Base-by-base conservation (phyloP, 805 yeast species). In the Candida tibetensis region DNA sequence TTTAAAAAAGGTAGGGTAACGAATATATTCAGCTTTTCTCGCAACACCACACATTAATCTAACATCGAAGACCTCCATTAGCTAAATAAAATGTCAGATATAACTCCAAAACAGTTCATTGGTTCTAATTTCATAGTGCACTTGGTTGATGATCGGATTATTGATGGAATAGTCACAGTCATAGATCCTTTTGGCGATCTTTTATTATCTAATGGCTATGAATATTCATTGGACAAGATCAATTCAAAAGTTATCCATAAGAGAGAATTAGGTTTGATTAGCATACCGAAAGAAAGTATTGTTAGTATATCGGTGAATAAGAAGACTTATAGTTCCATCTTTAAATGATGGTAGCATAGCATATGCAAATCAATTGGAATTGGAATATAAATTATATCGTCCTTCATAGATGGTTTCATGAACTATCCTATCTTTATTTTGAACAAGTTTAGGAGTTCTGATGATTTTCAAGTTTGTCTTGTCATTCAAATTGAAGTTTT, bases 171-270 rank as follows among this genome's bases (percentile, higher is more conserved):
- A 2, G 51, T 69, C 32, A 58, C 71, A 0, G 72, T 60, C 1
- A 58, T 68, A 12, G 74, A 69, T 42, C 71, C 72, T 1, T 69
- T 66, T 49, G 74, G 74, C 3, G 67, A 69, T 44, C 40, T 69
- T 32, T 50, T 69, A 9, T 36, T 69, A 33, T 52, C 63, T n/a
- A 57, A 65, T 37, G 64, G 58, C 5, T 49, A 37, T 32, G 74
- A 69, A 40, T 57, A 55, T 10, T 55, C 66, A 1, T 36, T 27
- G 3, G 70, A 64, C 39, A 51, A 42, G 30, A 35, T 65, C 14
- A 45, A 57, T 32, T 35, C 45, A 2, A 32, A 44, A 3, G 44
- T 39, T 10, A n/a, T 34, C 12, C 67, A 60, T 38, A 40, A 42
- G 23, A 32, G 62, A 39, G 57, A 52, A 30, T 36, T 57, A 19